Evolutionary conservation across 768 basidiomycete genomes (phyloP).

Genomic region (Cubamyces lactineus): DNA sequence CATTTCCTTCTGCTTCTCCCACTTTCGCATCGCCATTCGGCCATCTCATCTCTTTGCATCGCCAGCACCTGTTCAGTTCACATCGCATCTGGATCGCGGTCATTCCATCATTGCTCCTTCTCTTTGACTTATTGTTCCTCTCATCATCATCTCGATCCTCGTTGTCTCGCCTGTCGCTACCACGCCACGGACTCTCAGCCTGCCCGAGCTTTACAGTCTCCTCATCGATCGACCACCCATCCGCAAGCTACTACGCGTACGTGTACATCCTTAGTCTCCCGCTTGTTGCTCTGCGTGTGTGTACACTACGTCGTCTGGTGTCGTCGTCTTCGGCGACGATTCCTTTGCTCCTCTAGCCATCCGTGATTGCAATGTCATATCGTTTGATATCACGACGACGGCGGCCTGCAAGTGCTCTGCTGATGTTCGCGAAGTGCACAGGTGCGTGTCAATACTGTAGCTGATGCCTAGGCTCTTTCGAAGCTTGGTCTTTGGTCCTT

Average conservation of each 20-base stretch:
- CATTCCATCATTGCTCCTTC: not conserved
- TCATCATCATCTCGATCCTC: not conserved
- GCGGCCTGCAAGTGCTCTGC: too few relatives aligned
- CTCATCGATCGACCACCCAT: not conserved
- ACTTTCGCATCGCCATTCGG: not conserved
- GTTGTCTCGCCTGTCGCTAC: too few relatives aligned
- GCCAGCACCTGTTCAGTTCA: not conserved
- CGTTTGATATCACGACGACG: too few relatives aligned
- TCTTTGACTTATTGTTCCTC: constrained; percentile 1
- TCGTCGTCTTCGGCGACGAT: too few relatives aligned
- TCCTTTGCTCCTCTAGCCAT: too few relatives aligned
- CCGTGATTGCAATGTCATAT: too few relatives aligned
- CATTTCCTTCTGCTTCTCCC: not conserved
- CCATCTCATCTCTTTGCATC: not conserved
- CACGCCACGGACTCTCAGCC: not conserved
- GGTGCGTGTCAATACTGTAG: too few relatives aligned
- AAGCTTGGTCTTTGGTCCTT: too few relatives aligned
- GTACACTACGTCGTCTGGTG: not conserved
- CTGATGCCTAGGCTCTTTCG: too few relatives aligned
- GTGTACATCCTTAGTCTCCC: constrained; percentile 3
- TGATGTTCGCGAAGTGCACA: too few relatives aligned
- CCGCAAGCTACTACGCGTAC: not conserved
- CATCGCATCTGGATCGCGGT: constrained; percentile 18
- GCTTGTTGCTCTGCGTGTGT: not conserved
- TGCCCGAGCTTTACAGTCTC: constrained; percentile 1